Conservation (phyloP, 2,329 filamentous ascomycete genomes). For the Penicillium thymicola region DNA sequence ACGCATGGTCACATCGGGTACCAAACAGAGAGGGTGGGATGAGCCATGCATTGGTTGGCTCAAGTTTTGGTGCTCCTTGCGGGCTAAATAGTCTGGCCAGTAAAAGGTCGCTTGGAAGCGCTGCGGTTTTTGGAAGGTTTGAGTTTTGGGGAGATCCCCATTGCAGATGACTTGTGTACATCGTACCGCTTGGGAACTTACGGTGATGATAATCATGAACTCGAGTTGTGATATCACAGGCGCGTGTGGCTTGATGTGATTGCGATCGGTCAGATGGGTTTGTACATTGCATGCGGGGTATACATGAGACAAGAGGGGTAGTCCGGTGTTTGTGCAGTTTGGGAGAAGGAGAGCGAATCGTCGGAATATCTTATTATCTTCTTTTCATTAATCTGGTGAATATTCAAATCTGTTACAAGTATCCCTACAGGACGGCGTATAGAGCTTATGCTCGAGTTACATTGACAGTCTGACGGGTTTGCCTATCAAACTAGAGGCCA, state of each 20-base stretch:
- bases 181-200: not conserved
- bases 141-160: slow-evolving; percentile 12
- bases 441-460: not conserved
- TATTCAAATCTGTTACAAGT: not conserved
- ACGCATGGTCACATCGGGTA: slow-evolving; percentile 17
- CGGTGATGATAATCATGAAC: not conserved
- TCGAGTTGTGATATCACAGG: slow-evolving; percentile 3
- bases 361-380: not conserved
- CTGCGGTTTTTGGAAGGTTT: slow-evolving; percentile 14
- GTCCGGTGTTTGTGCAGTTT: not conserved
- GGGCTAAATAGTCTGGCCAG: slow-evolving; percentile 3
- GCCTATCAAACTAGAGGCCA: not conserved
- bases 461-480: slow-evolving; percentile 9
- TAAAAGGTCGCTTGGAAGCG: slow-evolving; percentile 8
- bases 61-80: not conserved
- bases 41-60: slow-evolving; percentile 8
- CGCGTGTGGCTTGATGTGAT: slow-evolving; percentile 2
- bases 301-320: not conserved
- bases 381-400: not conserved
- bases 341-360: not conserved
- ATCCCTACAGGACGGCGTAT: not conserved
- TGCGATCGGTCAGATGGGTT: slow-evolving; percentile 1
- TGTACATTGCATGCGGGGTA: slow-evolving; percentile 5
- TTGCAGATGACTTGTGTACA: slow-evolving; percentile 12
- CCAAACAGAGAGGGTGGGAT: slow-evolving; percentile 9